Percentiles rank a stretch among this genome's conserved stretches.
phyloP scores from a whole-genome alignment of 2,329 filamentous ascomycete species.

The Penicillium sp. region DNA sequence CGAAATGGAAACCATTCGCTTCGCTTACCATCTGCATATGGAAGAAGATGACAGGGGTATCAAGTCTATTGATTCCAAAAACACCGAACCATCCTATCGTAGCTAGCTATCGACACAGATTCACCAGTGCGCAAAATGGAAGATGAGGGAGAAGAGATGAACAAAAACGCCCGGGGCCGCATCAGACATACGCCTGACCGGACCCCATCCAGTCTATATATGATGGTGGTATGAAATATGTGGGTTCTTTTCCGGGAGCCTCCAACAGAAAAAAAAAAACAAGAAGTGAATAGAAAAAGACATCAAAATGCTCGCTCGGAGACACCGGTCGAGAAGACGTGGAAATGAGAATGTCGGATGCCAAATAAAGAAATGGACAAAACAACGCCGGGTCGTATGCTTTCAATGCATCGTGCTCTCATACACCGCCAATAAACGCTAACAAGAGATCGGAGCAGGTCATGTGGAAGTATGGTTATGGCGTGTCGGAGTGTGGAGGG shows the following conservation, averaged over 20 bases:
- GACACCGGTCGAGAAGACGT: conserved; percentile 4
- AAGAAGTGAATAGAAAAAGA: conserved; percentile 3
- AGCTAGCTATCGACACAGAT: conserved; percentile 23
- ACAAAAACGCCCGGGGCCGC: conserved; percentile 10
- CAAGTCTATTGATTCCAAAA: conserved; percentile 25
- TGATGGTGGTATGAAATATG: conserved; percentile 1
- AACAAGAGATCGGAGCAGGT: conserved; percentile 20
- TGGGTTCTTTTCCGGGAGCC: conserved; percentile 4
- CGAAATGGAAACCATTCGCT: too few species aligned
- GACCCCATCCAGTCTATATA: conserved; percentile 12
- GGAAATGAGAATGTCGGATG: conserved; percentile 1
- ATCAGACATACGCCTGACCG: not conserved
- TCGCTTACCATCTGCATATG: not conserved
- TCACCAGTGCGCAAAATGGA: conserved; percentile 14
- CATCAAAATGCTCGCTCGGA: conserved; percentile 5
- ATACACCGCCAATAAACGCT: conserved; percentile 30
- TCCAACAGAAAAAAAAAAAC: conserved; percentile 7
- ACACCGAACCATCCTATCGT: conserved; percentile 16
- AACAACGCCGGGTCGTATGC: conserved; percentile 24
- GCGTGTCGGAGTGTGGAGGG: not conserved
- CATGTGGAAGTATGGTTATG: conserved; percentile 6
- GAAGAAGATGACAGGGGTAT: conserved; percentile 21
- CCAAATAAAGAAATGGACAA: conserved; percentile 14
- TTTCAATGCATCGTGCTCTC: conserved; percentile 28
- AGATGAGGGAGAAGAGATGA: conserved; percentile 14